Conservation (phyloP, 2,329 filamentous ascomycete genomes). For the Fusarium sp. region DNA sequence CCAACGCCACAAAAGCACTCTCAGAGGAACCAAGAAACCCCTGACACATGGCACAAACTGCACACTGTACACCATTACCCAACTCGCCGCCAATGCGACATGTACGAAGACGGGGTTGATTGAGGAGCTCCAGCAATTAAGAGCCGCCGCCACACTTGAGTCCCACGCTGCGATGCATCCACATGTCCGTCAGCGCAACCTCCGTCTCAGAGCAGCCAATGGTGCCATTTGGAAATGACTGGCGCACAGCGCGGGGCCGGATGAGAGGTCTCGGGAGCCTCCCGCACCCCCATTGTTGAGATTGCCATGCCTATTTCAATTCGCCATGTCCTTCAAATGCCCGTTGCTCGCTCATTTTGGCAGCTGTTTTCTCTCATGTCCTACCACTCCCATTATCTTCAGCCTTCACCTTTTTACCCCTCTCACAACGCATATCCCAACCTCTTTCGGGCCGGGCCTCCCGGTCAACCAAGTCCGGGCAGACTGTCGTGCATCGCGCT, state of each 20-base stretch:
- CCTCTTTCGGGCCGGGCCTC: slow-evolving; percentile 11
- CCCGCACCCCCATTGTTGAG: slow-evolving; percentile 33
- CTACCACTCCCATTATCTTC: slow-evolving; percentile 3
- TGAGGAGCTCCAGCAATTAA: slow-evolving; percentile 12
- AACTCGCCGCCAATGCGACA: slow-evolving; percentile 5
- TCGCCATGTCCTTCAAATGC: background rate
- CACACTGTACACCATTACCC: slow-evolving; percentile 15
- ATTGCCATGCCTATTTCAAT: slow-evolving; percentile 26
- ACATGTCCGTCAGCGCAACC: slow-evolving; percentile 17
- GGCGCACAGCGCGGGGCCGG: slow-evolving; percentile 34
- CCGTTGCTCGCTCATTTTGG: background rate
- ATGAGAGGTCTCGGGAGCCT: slow-evolving; percentile 39
- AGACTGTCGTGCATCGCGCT: slow-evolving; percentile 15
- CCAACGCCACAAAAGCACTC: slow-evolving; percentile 24
- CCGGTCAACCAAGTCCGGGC: slow-evolving; percentile 24
- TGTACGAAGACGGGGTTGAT: background rate
- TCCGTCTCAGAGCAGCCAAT: slow-evolving; percentile 26
- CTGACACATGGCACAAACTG: slow-evolving; percentile 28
- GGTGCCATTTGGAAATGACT: slow-evolving; percentile 23
- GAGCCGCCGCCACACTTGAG: slow-evolving; percentile 16
- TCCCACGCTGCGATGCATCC: slow-evolving; percentile 23
- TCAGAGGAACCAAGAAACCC: slow-evolving; percentile 2
- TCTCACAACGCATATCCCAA: slow-evolving; percentile 8
- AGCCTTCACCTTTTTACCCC: slow-evolving; percentile 7
- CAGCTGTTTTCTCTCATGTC: background rate